Evolutionary conservation across 306 rosid species (phyloP).

Genomic region (Cucumis sativus): Cucumber_9930_V3 NC_026657.2:32640001-32640500

Average conservation of each 20-base stretch:
- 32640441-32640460: not conserved
- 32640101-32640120: not conserved
- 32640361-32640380: not conserved
- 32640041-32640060: not conserved
- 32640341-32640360: not conserved
- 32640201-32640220: not conserved
- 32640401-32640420: conserved; percentile 12
- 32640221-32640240: not conserved
- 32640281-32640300: not conserved
- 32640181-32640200: not conserved
- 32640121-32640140: not conserved
- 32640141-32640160: not conserved
- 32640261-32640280: not conserved
- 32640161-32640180: not conserved
- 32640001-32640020: not conserved
- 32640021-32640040: not conserved
- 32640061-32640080: not conserved
- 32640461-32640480: not conserved
- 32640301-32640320: not conserved
- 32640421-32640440: conserved; percentile 6
- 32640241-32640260: not conserved
- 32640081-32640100: not conserved
- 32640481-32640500: not conserved
- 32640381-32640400: not conserved
- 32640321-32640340: not conserved